A percentile compares a stretch with the other conserved stretches of the same genome.
Conservation (phyloP, 148 eudicot species). For the Spergularia marina region DNA sequence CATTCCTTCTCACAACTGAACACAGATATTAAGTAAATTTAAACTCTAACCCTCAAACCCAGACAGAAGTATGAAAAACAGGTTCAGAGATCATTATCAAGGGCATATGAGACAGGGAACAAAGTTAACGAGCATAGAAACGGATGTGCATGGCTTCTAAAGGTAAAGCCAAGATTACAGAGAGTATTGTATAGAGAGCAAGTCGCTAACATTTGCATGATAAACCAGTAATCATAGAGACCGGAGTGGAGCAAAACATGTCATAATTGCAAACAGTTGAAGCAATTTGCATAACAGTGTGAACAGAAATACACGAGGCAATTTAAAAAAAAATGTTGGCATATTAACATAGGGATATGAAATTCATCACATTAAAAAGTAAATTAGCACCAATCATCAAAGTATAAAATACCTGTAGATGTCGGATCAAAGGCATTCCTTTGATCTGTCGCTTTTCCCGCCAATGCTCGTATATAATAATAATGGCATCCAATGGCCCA, state of each 20-base stretch:
- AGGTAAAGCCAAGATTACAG: too few relatives aligned
- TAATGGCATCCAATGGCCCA: slow-evolving; percentile 51
- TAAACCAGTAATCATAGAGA: background rate
- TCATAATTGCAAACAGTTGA: background rate
- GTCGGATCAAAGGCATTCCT: slow-evolving; percentile 85
- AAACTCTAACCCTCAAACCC: too few relatives aligned
- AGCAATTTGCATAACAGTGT: background rate
- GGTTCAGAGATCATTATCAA: too few relatives aligned
- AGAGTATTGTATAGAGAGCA: background rate
- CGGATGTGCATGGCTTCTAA: too few relatives aligned
- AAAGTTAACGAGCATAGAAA: too few relatives aligned
- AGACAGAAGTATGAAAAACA: too few relatives aligned
- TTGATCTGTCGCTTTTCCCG: slow-evolving; percentile 61
- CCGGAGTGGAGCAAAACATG: background rate
- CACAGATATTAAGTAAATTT: too few relatives aligned
- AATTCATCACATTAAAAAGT: background rate
- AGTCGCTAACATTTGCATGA: background rate
- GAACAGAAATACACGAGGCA: background rate
- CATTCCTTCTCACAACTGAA: too few relatives aligned
- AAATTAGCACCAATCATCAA: background rate
- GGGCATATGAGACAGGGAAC: too few relatives aligned
- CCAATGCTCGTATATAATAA: slow-evolving; percentile 70
- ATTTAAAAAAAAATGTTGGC: background rate
- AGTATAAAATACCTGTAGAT: slow-evolving; percentile 67
- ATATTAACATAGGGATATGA: too few relatives aligned